Evolutionary conservation across 257 asterid species (phyloP).

Genomic region (Capsicum rhomboideum): DNA sequence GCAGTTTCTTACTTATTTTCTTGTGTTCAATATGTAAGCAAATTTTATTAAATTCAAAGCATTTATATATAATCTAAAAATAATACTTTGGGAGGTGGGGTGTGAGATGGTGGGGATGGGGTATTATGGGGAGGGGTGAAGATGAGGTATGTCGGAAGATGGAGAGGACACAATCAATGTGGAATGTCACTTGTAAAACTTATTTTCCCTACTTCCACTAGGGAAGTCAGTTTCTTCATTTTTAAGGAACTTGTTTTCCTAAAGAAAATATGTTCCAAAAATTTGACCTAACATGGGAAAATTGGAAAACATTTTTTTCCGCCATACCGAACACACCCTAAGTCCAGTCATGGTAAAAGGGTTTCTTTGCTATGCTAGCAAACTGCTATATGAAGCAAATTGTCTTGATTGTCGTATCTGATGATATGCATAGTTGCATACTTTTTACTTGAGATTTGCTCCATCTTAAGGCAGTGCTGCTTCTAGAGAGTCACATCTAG

Average conservation of each 20-base stretch:
- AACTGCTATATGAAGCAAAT: too few species aligned
- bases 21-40: neutral
- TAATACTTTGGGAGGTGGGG: neutral
- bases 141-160: neutral
- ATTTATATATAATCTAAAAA: neutral
- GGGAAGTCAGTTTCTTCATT: too few species aligned
- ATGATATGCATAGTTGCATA: neutral
- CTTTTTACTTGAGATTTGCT: neutral
- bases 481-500: neutral
- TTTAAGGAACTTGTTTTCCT: too few species aligned
- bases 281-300: too few species aligned
- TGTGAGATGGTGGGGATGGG: neutral
- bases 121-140: neutral
- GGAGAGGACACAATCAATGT: too few species aligned
- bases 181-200: neutral
- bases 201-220: neutral
- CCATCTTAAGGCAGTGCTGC: neutral
- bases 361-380: neutral
- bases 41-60: too few species aligned
- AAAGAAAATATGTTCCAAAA: too few species aligned
- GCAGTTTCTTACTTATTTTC: neutral
- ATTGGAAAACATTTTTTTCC: too few species aligned
- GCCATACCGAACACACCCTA: neutral
- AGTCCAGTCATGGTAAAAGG: neutral
- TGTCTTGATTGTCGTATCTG: neutral